Conservation (phyloP, 2,329 filamentous ascomycete genomes). For the Claviceps maximensis region DNA sequence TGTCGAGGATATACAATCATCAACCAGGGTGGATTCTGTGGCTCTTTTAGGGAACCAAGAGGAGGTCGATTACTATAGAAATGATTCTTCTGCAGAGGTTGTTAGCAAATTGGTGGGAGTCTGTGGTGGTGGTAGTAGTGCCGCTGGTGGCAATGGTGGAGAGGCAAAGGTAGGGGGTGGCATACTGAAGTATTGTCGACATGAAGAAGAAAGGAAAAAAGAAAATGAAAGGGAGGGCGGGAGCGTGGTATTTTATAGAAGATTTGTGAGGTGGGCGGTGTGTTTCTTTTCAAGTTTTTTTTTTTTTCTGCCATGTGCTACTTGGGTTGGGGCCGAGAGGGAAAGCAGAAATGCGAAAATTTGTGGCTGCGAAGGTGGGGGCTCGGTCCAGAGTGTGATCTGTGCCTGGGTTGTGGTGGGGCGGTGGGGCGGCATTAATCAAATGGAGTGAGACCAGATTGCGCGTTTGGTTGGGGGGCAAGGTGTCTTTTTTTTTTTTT, state of each 20-base stretch:
- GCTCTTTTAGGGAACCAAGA: slow-evolving; percentile 88
- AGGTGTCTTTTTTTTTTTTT: background rate
- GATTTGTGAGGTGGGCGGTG: slow-evolving; percentile 2
- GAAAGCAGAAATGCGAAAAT: background rate
- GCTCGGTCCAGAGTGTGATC: background rate
- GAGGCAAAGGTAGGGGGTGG: slow-evolving; percentile 19
- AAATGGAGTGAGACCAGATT: too few relatives aligned
- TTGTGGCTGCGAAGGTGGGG: background rate
- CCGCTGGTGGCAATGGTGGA: background rate
- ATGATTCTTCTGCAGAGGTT: slow-evolving; percentile 58
- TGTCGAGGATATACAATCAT: slow-evolving; percentile 78
- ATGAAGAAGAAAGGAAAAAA: slow-evolving; percentile 41
- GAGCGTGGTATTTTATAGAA: slow-evolving; percentile 29
- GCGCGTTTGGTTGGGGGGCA: too few relatives aligned
- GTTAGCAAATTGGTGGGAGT: slow-evolving; percentile 9
- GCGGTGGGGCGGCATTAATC: background rate
- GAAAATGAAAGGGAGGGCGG: slow-evolving; percentile 20
- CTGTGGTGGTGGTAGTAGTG: too few relatives aligned
- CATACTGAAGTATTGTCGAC: slow-evolving; percentile 50
- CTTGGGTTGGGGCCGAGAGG: background rate
- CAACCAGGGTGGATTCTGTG: slow-evolving; percentile 91
- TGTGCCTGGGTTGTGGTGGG: background rate
- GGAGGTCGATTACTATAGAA: slow-evolving; percentile 94
- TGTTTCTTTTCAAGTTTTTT: too few relatives aligned
- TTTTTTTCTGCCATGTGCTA: background rate